These are phyloP conservation scores for Friedmanniomyces simplex DNA, from an alignment of 495 filamentous ascomycete genomes.

Conservation along the genomic window DNA sequence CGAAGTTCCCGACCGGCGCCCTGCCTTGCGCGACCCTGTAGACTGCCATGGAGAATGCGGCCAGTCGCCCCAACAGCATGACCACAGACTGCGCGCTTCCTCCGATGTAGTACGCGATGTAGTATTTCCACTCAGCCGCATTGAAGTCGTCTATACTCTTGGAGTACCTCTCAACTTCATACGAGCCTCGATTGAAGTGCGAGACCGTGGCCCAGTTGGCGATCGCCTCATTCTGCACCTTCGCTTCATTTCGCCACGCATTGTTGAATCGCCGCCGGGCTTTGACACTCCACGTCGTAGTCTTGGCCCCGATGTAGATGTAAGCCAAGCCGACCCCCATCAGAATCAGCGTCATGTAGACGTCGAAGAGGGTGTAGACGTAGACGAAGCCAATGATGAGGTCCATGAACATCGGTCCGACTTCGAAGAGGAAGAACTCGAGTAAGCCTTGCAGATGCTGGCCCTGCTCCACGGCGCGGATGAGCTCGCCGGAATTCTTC, in stretches of 20 bases:
- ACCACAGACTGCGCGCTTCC: constrained; percentile 48
- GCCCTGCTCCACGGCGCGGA: constrained; percentile 56
- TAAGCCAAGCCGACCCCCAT: constrained; percentile 52
- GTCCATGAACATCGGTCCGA: constrained; percentile 63
- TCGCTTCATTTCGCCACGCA: constrained; percentile 43
- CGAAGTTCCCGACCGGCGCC: constrained; percentile 57
- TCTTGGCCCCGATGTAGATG: constrained; percentile 38
- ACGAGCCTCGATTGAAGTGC: constrained; percentile 59
- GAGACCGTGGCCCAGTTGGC: constrained; percentile 57
- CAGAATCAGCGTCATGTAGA: constrained; percentile 64
- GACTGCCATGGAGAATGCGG: constrained; percentile 55
- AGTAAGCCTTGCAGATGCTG: constrained; percentile 51
- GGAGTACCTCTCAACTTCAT: constrained; percentile 54
- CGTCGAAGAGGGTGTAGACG: constrained; percentile 57
- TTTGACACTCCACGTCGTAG: constrained; percentile 16
- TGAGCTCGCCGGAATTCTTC: constrained; percentile 62
- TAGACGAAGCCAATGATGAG: constrained; percentile 58
- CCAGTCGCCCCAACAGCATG: constrained; percentile 51
- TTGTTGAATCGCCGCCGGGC: constrained; percentile 9
- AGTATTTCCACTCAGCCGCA: constrained; percentile 24
- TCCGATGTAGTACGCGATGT: constrained; percentile 23
- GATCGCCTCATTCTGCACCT: constrained; percentile 52
- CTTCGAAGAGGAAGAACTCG: constrained; percentile 55
- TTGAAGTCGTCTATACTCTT: constrained; percentile 23
- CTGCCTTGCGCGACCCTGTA: constrained; percentile 49